These are phyloP conservation scores for Phytopythium sindhum DNA, from an alignment of 352 stramenopile species.

Conservation along the genomic window DNA sequence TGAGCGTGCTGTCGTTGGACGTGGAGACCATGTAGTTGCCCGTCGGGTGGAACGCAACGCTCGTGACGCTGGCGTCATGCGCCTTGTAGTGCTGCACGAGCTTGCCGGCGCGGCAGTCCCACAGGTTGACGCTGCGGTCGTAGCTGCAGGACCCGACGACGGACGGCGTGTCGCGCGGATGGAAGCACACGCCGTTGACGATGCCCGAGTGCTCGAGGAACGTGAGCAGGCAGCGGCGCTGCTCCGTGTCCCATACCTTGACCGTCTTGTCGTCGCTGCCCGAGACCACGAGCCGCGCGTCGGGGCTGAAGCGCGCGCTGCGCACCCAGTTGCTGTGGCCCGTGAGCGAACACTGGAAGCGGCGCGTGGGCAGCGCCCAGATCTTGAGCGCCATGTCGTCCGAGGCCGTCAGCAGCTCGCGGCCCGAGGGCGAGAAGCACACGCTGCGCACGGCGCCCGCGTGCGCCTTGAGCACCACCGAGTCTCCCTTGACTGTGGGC, in stretches of 20 bases:
- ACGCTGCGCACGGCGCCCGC: constrained; percentile 74
- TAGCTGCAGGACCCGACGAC: constrained; percentile 67
- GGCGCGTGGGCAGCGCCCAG: constrained; percentile 72
- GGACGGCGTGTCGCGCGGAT: constrained; percentile 63
- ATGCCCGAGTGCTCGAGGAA: constrained; percentile 87
- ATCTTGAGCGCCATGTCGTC: constrained; percentile 94
- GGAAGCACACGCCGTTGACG: constrained; percentile 85
- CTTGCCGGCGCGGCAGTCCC: constrained; percentile 74
- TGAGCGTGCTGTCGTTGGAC: constrained; percentile 84
- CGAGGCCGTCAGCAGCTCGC: constrained; percentile 84
- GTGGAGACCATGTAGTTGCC: constrained; percentile 91
- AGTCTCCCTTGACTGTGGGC: constrained; percentile 73
- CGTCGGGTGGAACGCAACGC: constrained; percentile 86
- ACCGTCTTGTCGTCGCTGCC: constrained; percentile 92
- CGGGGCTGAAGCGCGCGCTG: constrained; percentile 73
- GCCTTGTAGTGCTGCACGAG: constrained; percentile 93
- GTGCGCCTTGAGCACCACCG: constrained; percentile 67
- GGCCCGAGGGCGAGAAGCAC: constrained; percentile 74
- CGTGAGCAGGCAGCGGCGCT: constrained; percentile 61
- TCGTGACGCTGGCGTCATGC: constrained; percentile 76
- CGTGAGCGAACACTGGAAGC: constrained; percentile 86
- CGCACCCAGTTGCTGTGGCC: constrained; percentile 94
- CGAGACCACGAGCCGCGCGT: constrained; percentile 63
- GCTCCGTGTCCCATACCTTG: constrained; percentile 90
- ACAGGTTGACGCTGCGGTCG: constrained; percentile 78